Base-by-base conservation (phyloP, 2,329 filamentous ascomycete species). In the Verticillium albo-atrum region DNA sequence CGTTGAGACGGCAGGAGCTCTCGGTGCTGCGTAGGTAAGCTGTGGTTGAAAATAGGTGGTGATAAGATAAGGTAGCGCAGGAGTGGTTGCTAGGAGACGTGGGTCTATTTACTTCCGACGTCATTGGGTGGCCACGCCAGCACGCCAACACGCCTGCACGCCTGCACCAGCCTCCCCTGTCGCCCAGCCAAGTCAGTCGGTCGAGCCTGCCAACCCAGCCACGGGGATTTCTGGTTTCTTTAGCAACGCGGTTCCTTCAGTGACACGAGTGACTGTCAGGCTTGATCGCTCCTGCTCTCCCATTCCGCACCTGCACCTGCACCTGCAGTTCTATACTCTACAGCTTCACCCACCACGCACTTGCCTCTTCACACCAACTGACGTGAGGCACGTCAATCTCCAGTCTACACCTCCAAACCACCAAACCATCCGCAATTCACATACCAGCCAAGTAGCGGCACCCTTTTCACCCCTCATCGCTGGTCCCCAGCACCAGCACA, bases 101-200 rank as follows among this genome's bases (percentile, higher is more conserved):
- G 14, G 3, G 7, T 28, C 28, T 72, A 37, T 70, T 74, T 72
- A 72, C 69, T 67, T 65, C 34, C 64, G 68, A 73, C 70, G 71
- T 73, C 71, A 74, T 68, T 55, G 26, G 17, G 6, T 6, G 20
- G 25, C n/a, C n/a, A 37, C 35, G 15, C 35, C 12, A 15, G 12
- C n/a, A n/a, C 35, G 15, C 35, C 35, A n/a, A 17, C 35, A 12
- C 35, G 35, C 15, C 10, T 15, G 14, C n/a, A 35, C 23, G 34
- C 26, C 54, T 54, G 61, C 60, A 63, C 63, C 64, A 63, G 61
- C 62, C 62, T 62, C 62, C 62, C 60, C 57, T 56, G 26, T 14
- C 30, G 14, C 30, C 30, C 30, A 32, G 30, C 30, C 30, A 32
- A 32, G 30, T 32, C 7, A 32, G 30, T 14, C n/a, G n/a, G n/a